Conservation (phyloP, 305 asterid species). For the Solanum chacoense region DNA sequence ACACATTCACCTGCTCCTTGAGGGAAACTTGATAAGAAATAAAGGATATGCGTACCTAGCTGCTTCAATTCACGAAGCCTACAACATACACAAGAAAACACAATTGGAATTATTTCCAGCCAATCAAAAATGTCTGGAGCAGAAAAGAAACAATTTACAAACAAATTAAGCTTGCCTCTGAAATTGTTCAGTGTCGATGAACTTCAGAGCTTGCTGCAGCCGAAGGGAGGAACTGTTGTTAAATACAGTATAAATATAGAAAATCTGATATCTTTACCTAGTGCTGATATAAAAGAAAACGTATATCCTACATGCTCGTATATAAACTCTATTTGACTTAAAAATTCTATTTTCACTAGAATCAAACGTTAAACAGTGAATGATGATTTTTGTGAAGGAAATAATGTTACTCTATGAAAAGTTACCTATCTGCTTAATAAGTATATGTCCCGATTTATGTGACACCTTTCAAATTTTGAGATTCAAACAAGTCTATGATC, state of each 20-base stretch:
- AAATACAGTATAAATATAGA: background rate
- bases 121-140: background rate
- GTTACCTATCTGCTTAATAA: background rate
- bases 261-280: background rate
- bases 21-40: background rate
- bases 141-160: conserved; percentile 1
- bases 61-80: conserved; percentile 93
- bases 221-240: background rate
- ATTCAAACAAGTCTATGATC: background rate
- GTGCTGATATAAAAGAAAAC: background rate
- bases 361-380: background rate
- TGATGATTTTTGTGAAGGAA: background rate
- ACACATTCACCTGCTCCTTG: background rate
- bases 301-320: background rate
- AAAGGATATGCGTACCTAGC: conserved; percentile 51
- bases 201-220: conserved; percentile 69
- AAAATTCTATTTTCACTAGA: background rate
- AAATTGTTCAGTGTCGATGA: conserved; percentile 78
- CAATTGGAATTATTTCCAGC: background rate
- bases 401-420: background rate
- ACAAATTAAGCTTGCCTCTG: conserved; percentile 46
- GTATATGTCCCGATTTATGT: background rate
- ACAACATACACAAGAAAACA: conserved; percentile 19
- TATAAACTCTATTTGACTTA: background rate
- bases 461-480: background rate